These are phyloP conservation scores for Malus fusca DNA, from an alignment of 306 rosid genomes.

Conservation along the genomic window DNA sequence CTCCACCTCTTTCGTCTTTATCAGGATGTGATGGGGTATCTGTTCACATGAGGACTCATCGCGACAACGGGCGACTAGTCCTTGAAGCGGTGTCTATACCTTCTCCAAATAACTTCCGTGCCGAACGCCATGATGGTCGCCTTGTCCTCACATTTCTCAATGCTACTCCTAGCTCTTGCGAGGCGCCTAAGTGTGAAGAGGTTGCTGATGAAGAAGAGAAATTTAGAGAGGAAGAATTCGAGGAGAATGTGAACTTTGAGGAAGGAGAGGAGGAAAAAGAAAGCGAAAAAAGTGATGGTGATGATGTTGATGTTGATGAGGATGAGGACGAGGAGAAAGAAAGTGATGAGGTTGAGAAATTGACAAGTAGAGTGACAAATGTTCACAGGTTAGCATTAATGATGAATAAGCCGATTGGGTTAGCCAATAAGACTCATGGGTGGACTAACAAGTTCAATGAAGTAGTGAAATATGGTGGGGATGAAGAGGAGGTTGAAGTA, in stretches of 20 bases:
- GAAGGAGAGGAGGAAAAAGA: slow-evolving; percentile 6
- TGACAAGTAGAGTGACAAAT: slow-evolving; percentile 26
- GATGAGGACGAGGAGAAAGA: slow-evolving; percentile 1
- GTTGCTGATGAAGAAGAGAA: not conserved
- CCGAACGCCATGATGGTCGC: slow-evolving; percentile 65
- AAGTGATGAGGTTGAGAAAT: slow-evolving; percentile 6
- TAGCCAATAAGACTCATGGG: slow-evolving; percentile 39
- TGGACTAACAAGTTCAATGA: slow-evolving; percentile 48
- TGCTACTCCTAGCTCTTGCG: not conserved
- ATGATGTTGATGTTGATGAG: slow-evolving; percentile 9
- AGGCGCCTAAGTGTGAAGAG: slow-evolving; percentile 2
- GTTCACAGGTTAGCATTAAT: slow-evolving; percentile 39
- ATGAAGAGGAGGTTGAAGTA: not conserved
- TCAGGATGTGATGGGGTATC: slow-evolving; percentile 34
- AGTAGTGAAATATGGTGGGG: slow-evolving; percentile 36
- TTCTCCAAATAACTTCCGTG: slow-evolving; percentile 42
- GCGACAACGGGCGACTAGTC: slow-evolving; percentile 75
- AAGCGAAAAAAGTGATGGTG: slow-evolving; percentile 4
- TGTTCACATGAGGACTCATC: slow-evolving; percentile 48
- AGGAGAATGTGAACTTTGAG: slow-evolving; percentile 9
- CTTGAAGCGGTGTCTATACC: slow-evolving; percentile 69
- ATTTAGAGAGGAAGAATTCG: slow-evolving; percentile 12
- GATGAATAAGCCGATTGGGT: slow-evolving; percentile 45
- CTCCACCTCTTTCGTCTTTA: slow-evolving; percentile 69
- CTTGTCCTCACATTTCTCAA: slow-evolving; percentile 58